These are phyloP conservation scores for Hylodesmum podocarpum DNA, from an alignment of 306 rosid species.

Conservation along the genomic window DNA sequence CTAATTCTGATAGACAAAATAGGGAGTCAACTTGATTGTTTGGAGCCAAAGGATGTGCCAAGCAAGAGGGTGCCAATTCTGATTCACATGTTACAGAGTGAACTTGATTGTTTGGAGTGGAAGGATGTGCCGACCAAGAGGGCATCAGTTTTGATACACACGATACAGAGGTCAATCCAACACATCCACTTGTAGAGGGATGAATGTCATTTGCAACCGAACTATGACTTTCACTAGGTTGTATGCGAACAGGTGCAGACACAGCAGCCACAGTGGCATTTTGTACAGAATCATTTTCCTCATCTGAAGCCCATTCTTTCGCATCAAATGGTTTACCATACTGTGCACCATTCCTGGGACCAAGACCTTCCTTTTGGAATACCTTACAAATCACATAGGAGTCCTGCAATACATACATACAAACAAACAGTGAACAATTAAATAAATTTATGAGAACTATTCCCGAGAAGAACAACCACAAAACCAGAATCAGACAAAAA, in stretches of 20 bases:
- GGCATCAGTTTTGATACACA: not conserved
- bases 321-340: slow-evolving; percentile 80
- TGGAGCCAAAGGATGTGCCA: slow-evolving; percentile 25
- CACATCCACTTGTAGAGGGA: slow-evolving; percentile 17
- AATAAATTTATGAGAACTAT: not conserved
- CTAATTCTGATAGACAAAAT: slow-evolving; percentile 37
- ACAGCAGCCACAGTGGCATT: slow-evolving; percentile 11
- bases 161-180: slow-evolving; percentile 37
- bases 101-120: not conserved
- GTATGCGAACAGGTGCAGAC: slow-evolving; percentile 8
- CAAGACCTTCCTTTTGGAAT: slow-evolving; percentile 75
- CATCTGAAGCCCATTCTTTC: slow-evolving; percentile 66
- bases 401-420: slow-evolving; percentile 50
- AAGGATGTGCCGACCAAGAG: not conserved
- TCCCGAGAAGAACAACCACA: not conserved
- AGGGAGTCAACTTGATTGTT: slow-evolving; percentile 8
- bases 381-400: slow-evolving; percentile 70
- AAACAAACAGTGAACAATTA: slow-evolving; percentile 30
- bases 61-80: slow-evolving; percentile 26
- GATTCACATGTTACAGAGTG: slow-evolving; percentile 29
- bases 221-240: slow-evolving; percentile 12
- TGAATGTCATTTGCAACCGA: slow-evolving; percentile 29
- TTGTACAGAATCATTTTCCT: slow-evolving; percentile 39
- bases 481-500: not conserved
- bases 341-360: slow-evolving; percentile 84